A percentile compares a stretch with the other conserved stretches of the same genome.
Evolutionary conservation across 345 rosid genomes (phyloP).

Genomic region (Syzygium jambos): DNA sequence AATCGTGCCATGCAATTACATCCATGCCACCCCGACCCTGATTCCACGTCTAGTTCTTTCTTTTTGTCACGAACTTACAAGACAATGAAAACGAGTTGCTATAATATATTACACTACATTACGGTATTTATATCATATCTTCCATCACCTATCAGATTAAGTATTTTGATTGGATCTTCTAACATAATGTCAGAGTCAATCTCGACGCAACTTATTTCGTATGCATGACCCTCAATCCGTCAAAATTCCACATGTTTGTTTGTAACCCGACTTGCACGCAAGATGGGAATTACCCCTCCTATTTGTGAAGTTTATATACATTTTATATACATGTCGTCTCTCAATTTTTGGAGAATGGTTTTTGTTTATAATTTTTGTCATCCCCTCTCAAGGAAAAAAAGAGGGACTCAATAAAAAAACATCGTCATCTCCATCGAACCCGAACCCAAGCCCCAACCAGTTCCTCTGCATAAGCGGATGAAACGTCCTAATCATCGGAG

Average conservation of each 20-base stretch:
- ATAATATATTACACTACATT: too few relatives aligned
- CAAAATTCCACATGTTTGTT: accelerated
- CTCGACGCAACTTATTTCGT: too few relatives aligned
- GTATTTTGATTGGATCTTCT: accelerated
- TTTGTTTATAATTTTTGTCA: too few relatives aligned
- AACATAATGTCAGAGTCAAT: neutral
- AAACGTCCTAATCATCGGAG: neutral
- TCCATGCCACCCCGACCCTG: neutral
- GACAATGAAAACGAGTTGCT: neutral
- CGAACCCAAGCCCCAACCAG: neutral
- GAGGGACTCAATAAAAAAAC: neutral
- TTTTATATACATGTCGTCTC: too few relatives aligned
- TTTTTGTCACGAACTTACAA: accelerated
- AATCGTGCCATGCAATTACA: accelerated
- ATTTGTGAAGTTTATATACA: too few relatives aligned
- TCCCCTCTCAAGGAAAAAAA: neutral
- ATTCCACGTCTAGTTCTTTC: neutral
- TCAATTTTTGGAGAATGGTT: too few relatives aligned
- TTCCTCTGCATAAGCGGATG: neutral
- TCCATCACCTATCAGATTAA: accelerated
- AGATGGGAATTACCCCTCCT: too few relatives aligned
- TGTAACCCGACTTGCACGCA: neutral
- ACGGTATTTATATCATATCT: accelerated
- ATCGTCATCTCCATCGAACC: neutral
- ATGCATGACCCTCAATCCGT: accelerated